Evolutionary conservation across 2,329 filamentous ascomycete genomes (phyloP).

Genomic region (Drechmeria coniospora): DNA sequence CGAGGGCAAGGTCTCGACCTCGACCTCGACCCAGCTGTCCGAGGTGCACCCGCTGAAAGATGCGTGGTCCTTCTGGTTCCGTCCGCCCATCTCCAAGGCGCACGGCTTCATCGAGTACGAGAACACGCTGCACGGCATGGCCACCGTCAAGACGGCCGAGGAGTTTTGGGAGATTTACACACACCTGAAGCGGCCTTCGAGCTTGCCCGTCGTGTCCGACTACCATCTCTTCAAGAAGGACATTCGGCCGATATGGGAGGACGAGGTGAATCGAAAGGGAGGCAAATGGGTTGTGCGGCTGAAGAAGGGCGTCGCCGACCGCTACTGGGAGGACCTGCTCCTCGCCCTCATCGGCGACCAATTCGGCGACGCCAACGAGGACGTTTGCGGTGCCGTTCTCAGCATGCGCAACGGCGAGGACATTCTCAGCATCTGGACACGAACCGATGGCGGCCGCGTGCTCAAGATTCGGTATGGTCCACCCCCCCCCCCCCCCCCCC

Average conservation of each 20-base stretch:
- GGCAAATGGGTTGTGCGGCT: constrained; percentile 95
- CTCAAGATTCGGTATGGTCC: constrained; percentile 77
- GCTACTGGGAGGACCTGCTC: constrained; percentile 92
- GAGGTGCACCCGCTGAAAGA: constrained; percentile 51
- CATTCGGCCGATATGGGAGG: constrained; percentile 95
- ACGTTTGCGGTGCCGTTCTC: constrained; percentile 87
- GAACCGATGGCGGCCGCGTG: constrained; percentile 81
- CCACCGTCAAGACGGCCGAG: constrained; percentile 66
- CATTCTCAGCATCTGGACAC: constrained; percentile 94
- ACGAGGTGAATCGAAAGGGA: constrained; percentile 88
- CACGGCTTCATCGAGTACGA: constrained; percentile 82
- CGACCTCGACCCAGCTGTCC: constrained; percentile 24
- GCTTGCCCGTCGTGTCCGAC: constrained; percentile 81
- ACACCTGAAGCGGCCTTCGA: constrained; percentile 79
- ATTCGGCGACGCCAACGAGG: constrained; percentile 81
- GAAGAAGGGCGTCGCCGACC: constrained; percentile 93
- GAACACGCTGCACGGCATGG: constrained; percentile 82
- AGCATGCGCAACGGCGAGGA: constrained; percentile 93
- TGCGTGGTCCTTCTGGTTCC: constrained; percentile 94
- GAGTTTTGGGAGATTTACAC: constrained; percentile 83
- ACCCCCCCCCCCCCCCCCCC: not conserved
- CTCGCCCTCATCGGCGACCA: constrained; percentile 87
- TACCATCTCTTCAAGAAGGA: constrained; percentile 97
- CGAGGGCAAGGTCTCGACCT: constrained; percentile 19
- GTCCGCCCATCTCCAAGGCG: constrained; percentile 90